Conservation (phyloP, 306 rosid genomes). For the Malus sieversii region DNA sequence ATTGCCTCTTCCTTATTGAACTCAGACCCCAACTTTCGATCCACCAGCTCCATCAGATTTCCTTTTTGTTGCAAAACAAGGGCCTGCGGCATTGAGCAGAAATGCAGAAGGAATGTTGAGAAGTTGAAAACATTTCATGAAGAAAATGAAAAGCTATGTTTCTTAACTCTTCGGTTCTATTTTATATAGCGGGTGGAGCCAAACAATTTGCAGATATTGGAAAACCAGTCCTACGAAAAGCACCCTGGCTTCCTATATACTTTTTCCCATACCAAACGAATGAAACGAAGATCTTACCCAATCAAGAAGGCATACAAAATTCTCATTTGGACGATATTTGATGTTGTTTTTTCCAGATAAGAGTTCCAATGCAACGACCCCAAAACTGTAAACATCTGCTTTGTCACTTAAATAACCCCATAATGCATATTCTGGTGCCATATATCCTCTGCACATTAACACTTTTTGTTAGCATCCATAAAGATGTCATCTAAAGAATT, state of each 20-base stretch:
- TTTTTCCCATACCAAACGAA: neutral
- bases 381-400: conserved; percentile 62
- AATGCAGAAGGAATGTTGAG: neutral
- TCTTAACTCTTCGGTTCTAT: too few relatives aligned
- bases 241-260: neutral
- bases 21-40: conserved; percentile 38
- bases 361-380: conserved; percentile 51
- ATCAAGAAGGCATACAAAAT: conserved; percentile 53
- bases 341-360: conserved; percentile 40
- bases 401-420: conserved; percentile 52
- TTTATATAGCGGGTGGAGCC: too few relatives aligned
- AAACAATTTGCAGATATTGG: too few relatives aligned
- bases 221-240: neutral
- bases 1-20: conserved; percentile 36
- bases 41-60: conserved; percentile 39
- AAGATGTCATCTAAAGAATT: too few relatives aligned
- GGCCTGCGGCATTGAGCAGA: conserved; percentile 15
- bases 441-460: conserved; percentile 46
- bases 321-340: conserved; percentile 40
- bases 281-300: conserved; percentile 23
- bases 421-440: conserved; percentile 68
- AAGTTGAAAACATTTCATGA: too few relatives aligned
- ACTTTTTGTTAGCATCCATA: neutral
- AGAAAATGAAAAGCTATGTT: too few relatives aligned
- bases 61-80: conserved; percentile 22